Percentiles rank a stretch among this genome's conserved stretches.
phyloP scores from a whole-genome alignment of 192 early-diverging fungal genomes.

The Entophlyctis luteolus region DNA sequence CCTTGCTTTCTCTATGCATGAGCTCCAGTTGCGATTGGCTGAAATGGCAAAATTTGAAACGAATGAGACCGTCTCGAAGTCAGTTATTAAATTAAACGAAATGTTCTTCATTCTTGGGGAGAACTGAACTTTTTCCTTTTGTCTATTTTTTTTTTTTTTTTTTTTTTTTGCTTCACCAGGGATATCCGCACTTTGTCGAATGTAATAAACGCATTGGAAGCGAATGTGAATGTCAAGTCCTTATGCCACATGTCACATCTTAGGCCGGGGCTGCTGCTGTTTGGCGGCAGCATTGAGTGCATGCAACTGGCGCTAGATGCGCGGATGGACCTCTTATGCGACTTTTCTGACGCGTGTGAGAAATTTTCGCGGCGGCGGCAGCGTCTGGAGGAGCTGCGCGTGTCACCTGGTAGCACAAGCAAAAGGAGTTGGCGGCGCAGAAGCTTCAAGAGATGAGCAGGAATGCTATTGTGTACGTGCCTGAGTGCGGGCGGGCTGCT shows the following conservation, averaged over 20 bases:
- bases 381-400: too few species aligned
- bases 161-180: too few species aligned
- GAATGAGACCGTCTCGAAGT: background rate
- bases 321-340: conserved; percentile 23
- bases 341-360: conserved; percentile 41
- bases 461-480: conserved; percentile 12
- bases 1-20: background rate
- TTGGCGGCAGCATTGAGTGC: background rate
- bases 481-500: conserved; percentile 26
- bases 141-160: too few species aligned
- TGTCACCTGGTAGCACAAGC: too few species aligned
- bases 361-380: too few species aligned
- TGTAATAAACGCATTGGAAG: background rate
- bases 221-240: background rate
- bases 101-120: too few species aligned
- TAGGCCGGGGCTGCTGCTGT: background rate
- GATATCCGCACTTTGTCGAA: conserved; percentile 2
- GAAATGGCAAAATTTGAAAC: background rate
- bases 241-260: background rate
- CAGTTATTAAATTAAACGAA: too few species aligned
- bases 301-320: conserved; percentile 28
- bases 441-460: conserved; percentile 29
- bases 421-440: conserved; percentile 36
- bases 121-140: too few species aligned
- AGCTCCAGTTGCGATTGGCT: background rate